phyloP scores from a whole-genome alignment of 1,284 basidiomycete genomes.

The Puccinia triticina region DNA sequence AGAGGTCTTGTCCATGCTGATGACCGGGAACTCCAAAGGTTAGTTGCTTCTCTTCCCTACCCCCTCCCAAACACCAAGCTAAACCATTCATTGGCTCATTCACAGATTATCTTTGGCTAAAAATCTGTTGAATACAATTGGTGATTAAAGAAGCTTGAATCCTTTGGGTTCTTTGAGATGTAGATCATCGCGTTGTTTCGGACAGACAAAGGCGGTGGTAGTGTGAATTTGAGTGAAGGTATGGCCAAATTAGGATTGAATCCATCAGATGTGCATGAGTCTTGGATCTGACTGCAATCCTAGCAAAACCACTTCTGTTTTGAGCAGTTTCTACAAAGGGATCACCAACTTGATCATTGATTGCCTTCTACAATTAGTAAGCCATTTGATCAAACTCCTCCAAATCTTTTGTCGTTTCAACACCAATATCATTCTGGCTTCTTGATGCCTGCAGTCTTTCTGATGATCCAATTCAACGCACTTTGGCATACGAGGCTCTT shows the following conservation, averaged over 20 bases:
- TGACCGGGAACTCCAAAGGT: conserved; percentile 34
- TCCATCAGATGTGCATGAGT: too few species aligned
- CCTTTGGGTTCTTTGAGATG: too few species aligned
- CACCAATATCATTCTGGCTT: conserved; percentile 8
- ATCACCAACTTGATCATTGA: conserved; percentile 77
- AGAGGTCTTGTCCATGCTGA: too few species aligned
- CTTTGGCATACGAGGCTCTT: conserved; percentile 94
- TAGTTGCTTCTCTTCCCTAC: background rate
- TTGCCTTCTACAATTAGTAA: conserved; percentile 82
- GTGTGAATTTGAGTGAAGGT: too few species aligned
- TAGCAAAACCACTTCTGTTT: conserved; percentile 65
- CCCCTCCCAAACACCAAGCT: background rate
- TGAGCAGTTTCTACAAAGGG: conserved; percentile 87
- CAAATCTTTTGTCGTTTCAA: conserved; percentile 2
- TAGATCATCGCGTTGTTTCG: too few species aligned
- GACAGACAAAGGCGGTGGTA: too few species aligned
- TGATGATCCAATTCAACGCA: conserved; percentile 91
- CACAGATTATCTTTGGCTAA: conserved; percentile 47
- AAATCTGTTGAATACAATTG: too few species aligned
- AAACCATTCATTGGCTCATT: background rate
- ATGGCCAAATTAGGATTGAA: too few species aligned
- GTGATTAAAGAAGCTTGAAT: too few species aligned
- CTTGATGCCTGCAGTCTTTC: conserved; percentile 65
- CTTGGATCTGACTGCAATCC: conserved; percentile 76
- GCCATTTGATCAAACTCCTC: conserved; percentile 56